Conservation (phyloP, 768 basidiomycete genomes). For the Amyloporia xantha region DNA sequence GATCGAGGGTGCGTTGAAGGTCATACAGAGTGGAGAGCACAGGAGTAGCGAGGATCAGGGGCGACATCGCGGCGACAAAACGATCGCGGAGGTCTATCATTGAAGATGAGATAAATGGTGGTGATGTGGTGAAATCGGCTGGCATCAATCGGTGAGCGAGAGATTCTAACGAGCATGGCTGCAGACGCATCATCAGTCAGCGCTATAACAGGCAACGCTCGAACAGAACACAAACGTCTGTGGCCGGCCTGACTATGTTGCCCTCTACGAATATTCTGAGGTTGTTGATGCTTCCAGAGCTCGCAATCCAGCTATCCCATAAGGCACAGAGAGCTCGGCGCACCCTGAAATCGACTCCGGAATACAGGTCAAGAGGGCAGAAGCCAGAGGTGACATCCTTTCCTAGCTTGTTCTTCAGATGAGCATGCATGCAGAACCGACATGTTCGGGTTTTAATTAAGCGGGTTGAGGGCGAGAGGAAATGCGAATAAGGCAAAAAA, state of each 20-base stretch:
- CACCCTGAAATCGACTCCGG: slow-evolving; percentile 55
- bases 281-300: slow-evolving; percentile 69
- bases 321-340: slow-evolving; percentile 58
- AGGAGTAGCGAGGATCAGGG: slow-evolving; percentile 41
- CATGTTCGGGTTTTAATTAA: slow-evolving; percentile 65
- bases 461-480: slow-evolving; percentile 55
- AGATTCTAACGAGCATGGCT: neutral
- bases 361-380: slow-evolving; percentile 91
- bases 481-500: slow-evolving; percentile 63
- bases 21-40: slow-evolving; percentile 46
- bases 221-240: slow-evolving; percentile 38
- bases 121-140: no score
- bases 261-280: slow-evolving; percentile 75
- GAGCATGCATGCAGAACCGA: slow-evolving; percentile 87
- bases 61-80: slow-evolving; percentile 45
- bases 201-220: no score
- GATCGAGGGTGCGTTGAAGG: slow-evolving; percentile 74
- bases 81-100: slow-evolving; percentile 34
- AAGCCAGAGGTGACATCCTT: slow-evolving; percentile 42
- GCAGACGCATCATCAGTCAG: no score
- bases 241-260: slow-evolving; percentile 48
- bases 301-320: slow-evolving; percentile 66
- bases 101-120: no score
- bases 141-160: neutral
- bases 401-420: slow-evolving; percentile 39